A percentile compares a stretch with the other conserved stretches of the same genome.
phyloP scores from a whole-genome alignment of 805 yeast species.

The Candida nitratophila region DNA sequence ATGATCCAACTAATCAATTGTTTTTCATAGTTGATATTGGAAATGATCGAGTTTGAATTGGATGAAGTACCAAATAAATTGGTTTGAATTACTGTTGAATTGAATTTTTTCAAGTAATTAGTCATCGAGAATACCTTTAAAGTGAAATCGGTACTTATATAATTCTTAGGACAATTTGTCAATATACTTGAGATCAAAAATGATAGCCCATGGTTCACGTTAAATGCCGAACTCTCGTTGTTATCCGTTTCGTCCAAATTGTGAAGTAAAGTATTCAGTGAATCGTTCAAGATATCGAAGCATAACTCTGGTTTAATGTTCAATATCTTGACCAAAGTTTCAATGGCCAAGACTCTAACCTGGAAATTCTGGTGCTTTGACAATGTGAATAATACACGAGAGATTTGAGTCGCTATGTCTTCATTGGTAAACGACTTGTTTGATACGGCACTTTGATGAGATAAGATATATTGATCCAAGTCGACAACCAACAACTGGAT shows the following conservation, averaged over 20 bases:
- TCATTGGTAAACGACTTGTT: constrained; percentile 1
- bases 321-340: constrained; percentile 25
- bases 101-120: constrained; percentile 25
- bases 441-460: constrained; percentile 14
- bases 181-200: constrained; percentile 25
- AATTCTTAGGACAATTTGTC: constrained; percentile 22
- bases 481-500: constrained; percentile 19
- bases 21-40: constrained; percentile 26
- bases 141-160: constrained; percentile 24
- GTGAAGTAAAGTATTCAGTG: constrained; percentile 26
- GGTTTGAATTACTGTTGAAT: constrained; percentile 27
- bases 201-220: constrained; percentile 25
- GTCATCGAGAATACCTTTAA: constrained; percentile 22
- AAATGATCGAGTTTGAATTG: constrained; percentile 18
- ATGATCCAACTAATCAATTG: constrained; percentile 54
- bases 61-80: constrained; percentile 23
- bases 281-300: constrained; percentile 23
- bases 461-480: constrained; percentile 25
- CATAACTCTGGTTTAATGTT: constrained; percentile 27
- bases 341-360: constrained; percentile 34
- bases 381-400: constrained; percentile 28
- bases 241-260: constrained; percentile 29
- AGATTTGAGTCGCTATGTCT: constrained; percentile 24
- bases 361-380: constrained; percentile 31
- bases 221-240: constrained; percentile 14